Base-by-base conservation (phyloP, 2,329 filamentous ascomycete species). In the Clonostachys rosea region DNA sequence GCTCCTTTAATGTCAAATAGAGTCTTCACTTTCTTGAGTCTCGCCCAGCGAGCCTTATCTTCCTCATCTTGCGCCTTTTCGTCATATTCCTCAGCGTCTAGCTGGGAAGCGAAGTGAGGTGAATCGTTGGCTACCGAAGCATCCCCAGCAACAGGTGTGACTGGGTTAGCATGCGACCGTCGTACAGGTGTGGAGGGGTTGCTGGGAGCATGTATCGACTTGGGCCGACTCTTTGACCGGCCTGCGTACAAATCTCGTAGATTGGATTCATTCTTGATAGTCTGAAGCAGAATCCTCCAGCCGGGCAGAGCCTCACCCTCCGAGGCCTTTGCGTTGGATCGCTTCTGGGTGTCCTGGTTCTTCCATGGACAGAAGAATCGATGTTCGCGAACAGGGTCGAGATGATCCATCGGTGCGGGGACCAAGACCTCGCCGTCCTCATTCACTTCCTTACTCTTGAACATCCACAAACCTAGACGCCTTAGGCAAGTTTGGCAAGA, bases 391-490 rank as follows among this genome's bases (percentile, higher is more conserved):
- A 85, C 67, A 5, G 83, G 81, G 58, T 92, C 84, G 2, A 94
- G 74, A 47, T 79, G 73, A 54, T 81, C 78, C 75, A 87, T 84
- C 2, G 79, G 77, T 4, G 83, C 78, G 2, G 78, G 76, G 5
- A 78, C 73, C 11, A 84, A 64, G 10, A 83, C 68, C 35, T 75
- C 66, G 0, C 74, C 75, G 14, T 69, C 65, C 2, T 71, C 69
- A 49, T 81, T 76, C 33, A 86, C 78, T 56, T 81, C 79, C 64
- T 85, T 91, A 63, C 84, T 85, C 59, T 84, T 87, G 64, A 95
- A 97, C 73, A 99, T 86, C 94, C 94, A 99, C 3, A 99, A 75
- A 0, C 94, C 94, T 1, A 97, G 74, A 2, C 91, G 83, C 49
- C 94, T 84, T 59, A 95, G 87, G 62, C 94, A 99, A 17, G 89